A percentile compares a stretch with the other conserved stretches of the same genome.
phyloP scores from a whole-genome alignment of 768 basidiomycete species.

The Epithele typhae region DNA sequence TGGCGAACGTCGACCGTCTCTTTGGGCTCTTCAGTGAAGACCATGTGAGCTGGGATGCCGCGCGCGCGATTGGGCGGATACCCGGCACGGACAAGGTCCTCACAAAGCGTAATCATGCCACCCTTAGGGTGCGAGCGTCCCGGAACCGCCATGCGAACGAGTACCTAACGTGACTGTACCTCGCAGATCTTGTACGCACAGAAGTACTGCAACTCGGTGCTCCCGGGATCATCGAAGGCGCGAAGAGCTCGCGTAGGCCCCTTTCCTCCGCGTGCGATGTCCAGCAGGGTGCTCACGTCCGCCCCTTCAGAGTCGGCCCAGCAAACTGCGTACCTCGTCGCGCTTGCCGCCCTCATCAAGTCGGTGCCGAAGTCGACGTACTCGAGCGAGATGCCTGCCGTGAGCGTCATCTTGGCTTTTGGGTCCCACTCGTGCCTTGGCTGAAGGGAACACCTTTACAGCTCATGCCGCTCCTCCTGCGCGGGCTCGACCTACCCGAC shows the following conservation, averaged over 20 bases:
- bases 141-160: not conserved
- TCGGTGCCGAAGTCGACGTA: slow-evolving; percentile 77
- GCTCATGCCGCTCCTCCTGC: slow-evolving; percentile 87
- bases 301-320: slow-evolving; percentile 38
- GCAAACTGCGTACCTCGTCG: slow-evolving; percentile 74
- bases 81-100: slow-evolving; percentile 57
- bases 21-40: slow-evolving; percentile 69
- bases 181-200: slow-evolving; percentile 68
- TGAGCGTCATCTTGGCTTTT: slow-evolving; percentile 25
- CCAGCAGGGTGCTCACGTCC: not conserved
- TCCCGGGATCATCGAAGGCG: slow-evolving; percentile 73
- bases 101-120: slow-evolving; percentile 73
- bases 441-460: slow-evolving; percentile 27
- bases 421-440: no score
- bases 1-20: slow-evolving; percentile 55
- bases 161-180: no score
- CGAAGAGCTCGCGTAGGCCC: slow-evolving; percentile 51
- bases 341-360: slow-evolving; percentile 76
- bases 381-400: slow-evolving; percentile 58
- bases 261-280: not conserved
- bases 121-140: slow-evolving; percentile 55
- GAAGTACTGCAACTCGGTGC: slow-evolving; percentile 63
- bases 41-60: slow-evolving; percentile 65
- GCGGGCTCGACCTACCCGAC: slow-evolving; percentile 77
- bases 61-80: slow-evolving; percentile 67